phyloP scores from a whole-genome alignment of 257 asterid genomes.

The Petunia secreta region DNA sequence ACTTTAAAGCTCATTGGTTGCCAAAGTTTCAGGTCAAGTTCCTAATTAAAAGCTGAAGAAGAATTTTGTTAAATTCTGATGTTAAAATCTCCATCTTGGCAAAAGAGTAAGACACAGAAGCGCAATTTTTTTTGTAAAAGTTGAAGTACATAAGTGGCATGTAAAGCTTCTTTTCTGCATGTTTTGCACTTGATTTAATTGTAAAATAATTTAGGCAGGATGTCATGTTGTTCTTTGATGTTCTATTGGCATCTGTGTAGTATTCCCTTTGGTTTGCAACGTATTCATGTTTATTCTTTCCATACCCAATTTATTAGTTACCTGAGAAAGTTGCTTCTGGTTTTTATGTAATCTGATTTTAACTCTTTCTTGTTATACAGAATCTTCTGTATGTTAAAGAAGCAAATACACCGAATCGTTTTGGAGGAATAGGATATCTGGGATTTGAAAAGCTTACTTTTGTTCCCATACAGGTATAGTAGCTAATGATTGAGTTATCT shows the following conservation, averaged over 20 bases:
- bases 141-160: neutral
- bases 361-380: constrained; percentile 49
- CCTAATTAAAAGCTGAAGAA: neutral
- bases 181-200: neutral
- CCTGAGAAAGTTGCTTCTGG: neutral
- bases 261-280: neutral
- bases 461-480: constrained; percentile 89
- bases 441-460: constrained; percentile 94
- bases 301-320: neutral
- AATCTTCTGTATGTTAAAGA: constrained; percentile 88
- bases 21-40: neutral
- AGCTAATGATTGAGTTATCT: constrained; percentile 15
- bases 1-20: constrained; percentile 11
- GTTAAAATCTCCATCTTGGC: neutral
- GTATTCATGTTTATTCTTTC: neutral
- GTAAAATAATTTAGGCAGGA: constrained; percentile 6
- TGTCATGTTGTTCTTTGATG: neutral
- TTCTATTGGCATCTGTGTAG: neutral
- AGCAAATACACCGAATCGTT: constrained; percentile 74
- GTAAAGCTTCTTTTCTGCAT: constrained; percentile 3
- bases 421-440: constrained; percentile 82
- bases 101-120: neutral
- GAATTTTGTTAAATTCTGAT: neutral
- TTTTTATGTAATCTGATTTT: constrained; percentile 22
- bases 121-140: neutral